phyloP scores from a whole-genome alignment of 73 alveolate species.

The Blepharisma japonicum region DNA sequence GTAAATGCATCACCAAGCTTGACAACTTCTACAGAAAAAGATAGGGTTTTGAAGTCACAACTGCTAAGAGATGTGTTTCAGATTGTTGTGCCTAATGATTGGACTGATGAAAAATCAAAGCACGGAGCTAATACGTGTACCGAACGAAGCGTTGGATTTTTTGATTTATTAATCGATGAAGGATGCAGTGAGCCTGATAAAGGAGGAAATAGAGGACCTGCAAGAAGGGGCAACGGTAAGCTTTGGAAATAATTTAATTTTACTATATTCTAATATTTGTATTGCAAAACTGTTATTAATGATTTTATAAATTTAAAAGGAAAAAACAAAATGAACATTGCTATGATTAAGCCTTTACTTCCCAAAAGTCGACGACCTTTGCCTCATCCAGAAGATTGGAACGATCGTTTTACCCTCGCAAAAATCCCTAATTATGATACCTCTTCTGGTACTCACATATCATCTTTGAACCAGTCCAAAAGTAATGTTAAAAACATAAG shows the following conservation, averaged over 20 bases:
- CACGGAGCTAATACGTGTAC: slow-evolving; percentile 86
- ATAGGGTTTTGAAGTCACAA: slow-evolving; percentile 84
- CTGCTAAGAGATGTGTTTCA: slow-evolving; percentile 84
- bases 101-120: slow-evolving; percentile 87
- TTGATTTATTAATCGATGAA: slow-evolving; percentile 77
- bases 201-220: slow-evolving; percentile 8
- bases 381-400: too few relatives aligned
- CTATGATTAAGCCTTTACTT: too few relatives aligned
- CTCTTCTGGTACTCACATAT: too few relatives aligned
- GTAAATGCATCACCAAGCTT: slow-evolving; percentile 94
- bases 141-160: slow-evolving; percentile 70
- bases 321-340: too few relatives aligned
- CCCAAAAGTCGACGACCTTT: too few relatives aligned
- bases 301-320: too few relatives aligned
- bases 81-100: slow-evolving; percentile 92
- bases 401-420: too few relatives aligned
- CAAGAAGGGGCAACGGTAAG: neutral
- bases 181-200: slow-evolving; percentile 15
- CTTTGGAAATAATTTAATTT: slow-evolving; percentile 7
- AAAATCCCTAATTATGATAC: too few relatives aligned
- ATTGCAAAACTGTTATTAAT: too few relatives aligned
- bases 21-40: slow-evolving; percentile 77
- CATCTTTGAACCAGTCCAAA: too few relatives aligned
- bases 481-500: too few relatives aligned
- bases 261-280: too few relatives aligned